Base-by-base conservation (phyloP, 2,329 filamentous ascomycete species). In the Ophiostoma ips region DNA sequence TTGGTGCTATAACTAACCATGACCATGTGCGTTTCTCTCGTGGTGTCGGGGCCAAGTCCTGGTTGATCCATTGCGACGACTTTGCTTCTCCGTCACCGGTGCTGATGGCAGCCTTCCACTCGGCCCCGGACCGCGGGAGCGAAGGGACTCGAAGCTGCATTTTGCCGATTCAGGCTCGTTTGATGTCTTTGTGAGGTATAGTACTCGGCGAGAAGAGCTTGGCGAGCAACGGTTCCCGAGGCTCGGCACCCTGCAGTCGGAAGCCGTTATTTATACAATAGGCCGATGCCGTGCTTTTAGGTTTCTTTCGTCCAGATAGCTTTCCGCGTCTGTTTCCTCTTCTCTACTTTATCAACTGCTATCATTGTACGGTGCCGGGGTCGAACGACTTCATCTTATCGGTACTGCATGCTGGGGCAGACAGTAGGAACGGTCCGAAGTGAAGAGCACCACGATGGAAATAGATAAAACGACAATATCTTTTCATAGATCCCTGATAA, bases 21-120 rank as follows among this genome's bases (percentile, higher is more conserved):
- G 52, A 49, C 52, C 52, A 53, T 3, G 49, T 51, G 21, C 52
- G 49, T 3, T 41, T 11, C 9, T 36, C 41, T 2, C 35, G 24
- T 5, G 52, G 49, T 11, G 52, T 53, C 6, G 52, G 52, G 3
- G 52, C 52, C 12, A 53, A 33, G 21, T 53, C 52, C 6, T 51
- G 30, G 46, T 53, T 53, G 35, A 53, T 53, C 52, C 52, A 53
- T 24, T 53, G 52, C 18, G 52, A 49, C 13, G 52, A 51, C 36
- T 49, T 49, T 11, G 24, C 15, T 3, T 49, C 46, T 11, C 28
- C 46, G 16, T 37, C 19, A 46, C 37, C 21, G n/a, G 52, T 53
- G 19, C 52, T 49, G 30, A 51, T 37, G 13, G 41, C 46, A 7
- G 52, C 41, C 41, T 51, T 51, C 52, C 52, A 53, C 30, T 11